Base-by-base conservation (phyloP, 169 alveolate genomes). In the Besnoitia besnoiti region DNA sequence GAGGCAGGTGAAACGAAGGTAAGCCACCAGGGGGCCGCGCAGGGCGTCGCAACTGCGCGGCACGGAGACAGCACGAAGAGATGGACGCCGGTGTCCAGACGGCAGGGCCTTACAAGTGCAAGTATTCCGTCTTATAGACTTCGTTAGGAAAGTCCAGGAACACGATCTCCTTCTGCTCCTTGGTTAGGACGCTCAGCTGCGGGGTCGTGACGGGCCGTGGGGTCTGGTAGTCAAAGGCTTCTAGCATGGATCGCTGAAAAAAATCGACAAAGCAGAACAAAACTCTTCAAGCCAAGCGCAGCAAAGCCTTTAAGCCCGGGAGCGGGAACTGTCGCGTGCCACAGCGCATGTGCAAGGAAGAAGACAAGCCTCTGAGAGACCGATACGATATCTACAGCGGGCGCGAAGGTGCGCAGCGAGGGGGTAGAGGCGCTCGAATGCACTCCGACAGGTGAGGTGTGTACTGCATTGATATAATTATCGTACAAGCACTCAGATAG, bases 81-180 rank as follows among this genome's bases (percentile, higher is more conserved):
- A 27, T n/a, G 24, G 67, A 49, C 59, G 7, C 59, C 59, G 59
- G 16, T 49, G 16, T 49, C 7, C 59, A 49, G 24, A 7, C 59
- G 59, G 24, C 16, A 10, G 5, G 27, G 8, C 12, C 91, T 39
- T 51, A 90, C 93, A 90, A 35, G 75, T 77, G 90, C 33, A 90
- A 85, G n/a, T 76, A 90, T 39, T 90, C 93, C 49, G 80, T 90
- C 30, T 35, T 35, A 33, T 90, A 90, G 4, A 77, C 35, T 42
- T 76, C 67, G 50, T 90, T 90, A 4, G 93, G 93, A n/a, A 27
- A 90, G 44, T 90, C 93, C 0, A 90, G 85, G 30, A 90, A 90
- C 24, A 90, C 51, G 12, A 90, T 44, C 50, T 59, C 67, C 85
- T 90, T 90, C 77, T 90, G 90, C 59, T 90, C 93, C 21, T 39